phyloP scores from a whole-genome alignment of 805 yeast genomes.

The Suhomyces sp. region DNA sequence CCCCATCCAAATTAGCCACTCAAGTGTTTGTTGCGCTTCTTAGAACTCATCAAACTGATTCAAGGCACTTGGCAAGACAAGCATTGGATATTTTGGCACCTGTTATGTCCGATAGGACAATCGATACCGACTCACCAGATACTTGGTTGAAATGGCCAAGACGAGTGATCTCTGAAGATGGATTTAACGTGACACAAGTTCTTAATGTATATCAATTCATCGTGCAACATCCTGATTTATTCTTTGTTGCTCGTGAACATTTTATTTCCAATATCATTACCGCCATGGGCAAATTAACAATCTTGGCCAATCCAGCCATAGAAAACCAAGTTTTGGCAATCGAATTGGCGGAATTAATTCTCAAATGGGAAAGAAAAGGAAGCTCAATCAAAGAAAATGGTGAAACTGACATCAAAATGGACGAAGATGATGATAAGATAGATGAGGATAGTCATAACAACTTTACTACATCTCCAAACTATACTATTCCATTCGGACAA shows the following conservation, averaged over 20 bases:
- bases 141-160: constrained; percentile 95
- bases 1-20: constrained; percentile 83
- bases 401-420: constrained; percentile 18
- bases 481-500: constrained; percentile 69
- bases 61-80: constrained; percentile 77
- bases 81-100: constrained; percentile 89
- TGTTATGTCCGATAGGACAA: constrained; percentile 68
- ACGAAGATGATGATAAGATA: constrained; percentile 12
- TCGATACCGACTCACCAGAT: constrained; percentile 47
- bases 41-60: constrained; percentile 81
- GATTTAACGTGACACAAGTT: constrained; percentile 82
- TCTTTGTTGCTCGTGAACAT: constrained; percentile 83
- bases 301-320: constrained; percentile 69
- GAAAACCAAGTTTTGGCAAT: constrained; percentile 86
- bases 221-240: constrained; percentile 79
- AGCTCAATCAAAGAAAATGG: constrained; percentile 17
- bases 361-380: constrained; percentile 78
- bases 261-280: constrained; percentile 85
- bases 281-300: constrained; percentile 88
- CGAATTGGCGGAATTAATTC: constrained; percentile 81
- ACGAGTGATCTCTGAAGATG: constrained; percentile 86
- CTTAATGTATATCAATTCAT: constrained; percentile 85
- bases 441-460: too few relatives aligned
- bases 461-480: constrained; percentile 48
- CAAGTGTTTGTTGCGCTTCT: constrained; percentile 90